A percentile compares a stretch with the other conserved stretches of the same genome.
Evolutionary conservation across 306 rosid species (phyloP).

Genomic region (Bauhinia variegata): DNA sequence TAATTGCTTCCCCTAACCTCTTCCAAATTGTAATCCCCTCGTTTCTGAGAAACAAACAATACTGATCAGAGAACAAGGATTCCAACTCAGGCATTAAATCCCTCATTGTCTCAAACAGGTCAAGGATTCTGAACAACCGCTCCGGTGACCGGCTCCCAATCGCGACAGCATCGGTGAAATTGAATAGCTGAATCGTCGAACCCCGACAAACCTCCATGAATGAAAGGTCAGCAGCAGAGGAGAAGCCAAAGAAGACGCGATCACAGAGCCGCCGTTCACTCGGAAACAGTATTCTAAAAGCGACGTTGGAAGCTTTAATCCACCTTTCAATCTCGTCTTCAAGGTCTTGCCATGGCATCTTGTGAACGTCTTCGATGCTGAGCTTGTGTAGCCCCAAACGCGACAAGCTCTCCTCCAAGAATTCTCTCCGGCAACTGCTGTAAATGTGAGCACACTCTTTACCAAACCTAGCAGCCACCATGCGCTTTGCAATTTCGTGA

Average conservation of each 20-base stretch:
- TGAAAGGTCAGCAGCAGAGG: slow-evolving; percentile 75
- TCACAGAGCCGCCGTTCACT: slow-evolving; percentile 82
- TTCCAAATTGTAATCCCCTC: slow-evolving; percentile 87
- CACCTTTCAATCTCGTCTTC: slow-evolving; percentile 91
- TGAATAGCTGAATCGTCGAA: slow-evolving; percentile 74
- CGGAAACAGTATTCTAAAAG: slow-evolving; percentile 77
- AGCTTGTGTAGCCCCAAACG: slow-evolving; percentile 87
- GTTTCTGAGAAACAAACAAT: slow-evolving; percentile 67
- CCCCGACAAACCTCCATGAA: slow-evolving; percentile 96
- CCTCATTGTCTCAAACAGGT: slow-evolving; percentile 78
- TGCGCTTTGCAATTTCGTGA: slow-evolving; percentile 88
- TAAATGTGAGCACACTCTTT: slow-evolving; percentile 91
- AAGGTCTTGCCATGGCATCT: slow-evolving; percentile 80
- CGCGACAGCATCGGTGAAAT: slow-evolving; percentile 81
- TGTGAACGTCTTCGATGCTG: slow-evolving; percentile 86
- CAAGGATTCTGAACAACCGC: slow-evolving; percentile 73
- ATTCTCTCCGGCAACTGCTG: slow-evolving; percentile 83
- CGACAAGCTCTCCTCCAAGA: slow-evolving; percentile 82
- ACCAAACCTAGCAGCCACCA: slow-evolving; percentile 88
- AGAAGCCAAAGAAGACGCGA: slow-evolving; percentile 77
- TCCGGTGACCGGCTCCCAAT: slow-evolving; percentile 89
- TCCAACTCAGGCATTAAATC: slow-evolving; percentile 83
- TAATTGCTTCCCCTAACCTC: slow-evolving; percentile 80
- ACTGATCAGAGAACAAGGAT: slow-evolving; percentile 69
- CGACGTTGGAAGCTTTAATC: slow-evolving; percentile 74